Base-by-base conservation (phyloP, 306 rosid species). In the Glycine soja region DNA sequence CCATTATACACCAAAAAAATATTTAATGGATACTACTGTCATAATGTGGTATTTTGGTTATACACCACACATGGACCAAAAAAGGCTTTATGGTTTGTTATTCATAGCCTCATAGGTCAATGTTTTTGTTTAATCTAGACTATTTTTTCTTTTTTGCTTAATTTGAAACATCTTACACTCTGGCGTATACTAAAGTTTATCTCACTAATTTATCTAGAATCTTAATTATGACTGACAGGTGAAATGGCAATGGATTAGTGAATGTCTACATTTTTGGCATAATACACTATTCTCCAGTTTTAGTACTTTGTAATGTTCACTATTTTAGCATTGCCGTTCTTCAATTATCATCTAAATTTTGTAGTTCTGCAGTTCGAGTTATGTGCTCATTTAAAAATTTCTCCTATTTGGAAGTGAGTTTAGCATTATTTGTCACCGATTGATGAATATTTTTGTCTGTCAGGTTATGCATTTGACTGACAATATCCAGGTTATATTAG, bases 391-490 rank as follows among this genome's bases (percentile, higher is more conserved):
- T 43, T 59, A 47, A 48, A 14, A 50, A 10, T 34, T 0, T 42
- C 15, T 48, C 53, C 47, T 82, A 69, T 58, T 69, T 75, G 59
- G 63, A 53, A 43, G 19, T 51, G 64, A 52, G 66, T 77, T 78
- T 71, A 16, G 51, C 68, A 6, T 82, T 73, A 63, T 78, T 61
- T 18, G 38, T 45, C 47, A 32, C 19, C 45, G 2, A 67, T 54
- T 51, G 52, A 83, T 50, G 51, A 10, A 38, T 53, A 4, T 57
- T 79, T 78, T 16, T 38, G 3, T 34, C n/a, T 86, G 16, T 57
- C 86, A 95, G 97, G 95, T 95, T 48, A 40, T 24, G 90, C 65
- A 71, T 73, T 86, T 95, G 88, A 95, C 99, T 5, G 94, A 88
- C 71, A 93, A 84, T 76, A 81, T 93, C 73, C 96, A 81, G 84